Conservation (phyloP, 2,329 filamentous ascomycete species). For the Triangularia setosa region DNA sequence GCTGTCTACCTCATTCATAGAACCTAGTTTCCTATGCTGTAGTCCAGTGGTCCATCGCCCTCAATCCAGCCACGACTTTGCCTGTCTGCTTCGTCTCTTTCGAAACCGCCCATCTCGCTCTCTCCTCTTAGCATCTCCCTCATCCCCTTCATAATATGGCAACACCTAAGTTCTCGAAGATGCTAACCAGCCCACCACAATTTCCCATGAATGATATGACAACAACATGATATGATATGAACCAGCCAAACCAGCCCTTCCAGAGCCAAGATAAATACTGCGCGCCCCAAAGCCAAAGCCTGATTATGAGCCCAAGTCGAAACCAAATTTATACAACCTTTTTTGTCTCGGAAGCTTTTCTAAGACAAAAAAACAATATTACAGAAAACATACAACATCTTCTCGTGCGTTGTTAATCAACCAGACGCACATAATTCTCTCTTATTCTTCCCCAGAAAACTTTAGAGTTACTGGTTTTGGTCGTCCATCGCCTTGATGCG, state of each 20-base stretch:
- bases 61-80: too few relatives aligned
- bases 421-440: background rate
- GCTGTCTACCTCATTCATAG: too few relatives aligned
- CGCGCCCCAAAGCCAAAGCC: background rate
- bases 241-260: background rate
- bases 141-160: background rate
- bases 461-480: background rate
- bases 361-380: conserved; percentile 1
- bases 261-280: background rate
- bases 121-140: background rate
- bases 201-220: background rate
- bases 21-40: too few relatives aligned
- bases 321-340: conserved; percentile 6
- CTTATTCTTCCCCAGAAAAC: background rate
- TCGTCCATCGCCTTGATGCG: conserved; percentile 51
- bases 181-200: background rate
- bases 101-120: too few relatives aligned
- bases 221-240: background rate
- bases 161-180: background rate
- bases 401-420: background rate
- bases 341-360: background rate
- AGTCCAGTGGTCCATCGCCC: too few relatives aligned
- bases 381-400: background rate
- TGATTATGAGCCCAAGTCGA: background rate
- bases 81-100: too few relatives aligned